Base-by-base conservation (phyloP, 768 basidiomycete genomes). In the Calocybe indica region DNA sequence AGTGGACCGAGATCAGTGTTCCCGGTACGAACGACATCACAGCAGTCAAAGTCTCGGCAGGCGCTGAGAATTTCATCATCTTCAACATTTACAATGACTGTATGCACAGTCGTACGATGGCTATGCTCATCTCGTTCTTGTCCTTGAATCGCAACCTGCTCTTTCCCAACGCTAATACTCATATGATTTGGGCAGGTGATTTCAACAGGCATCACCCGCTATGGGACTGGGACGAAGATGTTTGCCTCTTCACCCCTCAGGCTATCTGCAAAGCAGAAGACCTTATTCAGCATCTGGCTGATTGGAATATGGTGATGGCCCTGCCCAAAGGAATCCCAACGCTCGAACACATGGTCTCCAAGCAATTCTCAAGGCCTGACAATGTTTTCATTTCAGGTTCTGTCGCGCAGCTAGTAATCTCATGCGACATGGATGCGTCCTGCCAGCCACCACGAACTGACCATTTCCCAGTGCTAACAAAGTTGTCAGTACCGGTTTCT, bases 201-300 rank as follows among this genome's bases (percentile, higher is more conserved):
- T 74, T 72, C 58, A 73, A 73, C 49, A 40, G 62, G 12, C 71
- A 74, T 48, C 67, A 73, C 55, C 67, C 62, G 0, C 15, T 65
- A 7, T 74, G 73, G 72, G n/a, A n/a, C n/a, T n/a, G n/a, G n/a
- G n/a, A n/a, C n/a, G 71, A 74, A 14, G 48, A 62, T 5, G 49
- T 57, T 0, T n/a, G n/a, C n/a, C n/a, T n/a, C n/a, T n/a, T n/a
- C n/a, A n/a, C n/a, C n/a, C n/a, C n/a, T n/a, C n/a, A n/a, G n/a
- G n/a, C n/a, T n/a, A n/a, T n/a, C n/a, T n/a, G n/a, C n/a, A 37
- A 42, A 6, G 62, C 68, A 41, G 42, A 42, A 7, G 63, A 64
- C 41, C 67, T 78, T 0, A 69, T 76, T 54, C 7, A 41, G 6
- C 58, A 61, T 10, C 44, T 68, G 0, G 40, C 56, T 0, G 46